Percentiles rank a stretch among this genome's conserved stretches.
phyloP scores from a whole-genome alignment of 2,329 filamentous ascomycete species.

The Anthostomella pinea region DNA sequence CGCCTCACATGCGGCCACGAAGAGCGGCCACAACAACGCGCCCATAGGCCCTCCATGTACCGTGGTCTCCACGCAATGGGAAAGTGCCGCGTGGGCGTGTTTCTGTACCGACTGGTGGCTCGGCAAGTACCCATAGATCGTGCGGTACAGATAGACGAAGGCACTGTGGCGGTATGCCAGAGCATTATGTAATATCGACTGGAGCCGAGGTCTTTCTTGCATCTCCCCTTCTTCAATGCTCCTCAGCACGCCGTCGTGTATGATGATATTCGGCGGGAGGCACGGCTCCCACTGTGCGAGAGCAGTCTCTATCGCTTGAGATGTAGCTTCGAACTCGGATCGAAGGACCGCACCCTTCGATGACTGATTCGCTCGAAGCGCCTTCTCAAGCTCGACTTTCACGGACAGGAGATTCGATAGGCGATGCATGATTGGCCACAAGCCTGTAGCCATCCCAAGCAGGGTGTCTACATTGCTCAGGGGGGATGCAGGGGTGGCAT shows the following conservation, averaged over 20 bases:
- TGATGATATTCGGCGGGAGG: conserved; percentile 39
- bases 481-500: conserved; percentile 43
- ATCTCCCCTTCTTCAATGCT: conserved; percentile 17
- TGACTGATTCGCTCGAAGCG: conserved; percentile 39
- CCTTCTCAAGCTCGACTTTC: conserved; percentile 49
- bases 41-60: conserved; percentile 58
- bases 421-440: conserved; percentile 63
- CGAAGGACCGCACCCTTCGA: conserved; percentile 47
- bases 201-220: conserved; percentile 42
- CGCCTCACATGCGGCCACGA: conserved; percentile 62
- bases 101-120: conserved; percentile 50
- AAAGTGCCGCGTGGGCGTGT: conserved; percentile 48
- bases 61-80: conserved; percentile 55
- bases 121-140: conserved; percentile 47
- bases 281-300: conserved; percentile 55
- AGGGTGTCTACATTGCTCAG: conserved; percentile 55
- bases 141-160: conserved; percentile 56
- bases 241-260: conserved; percentile 24
- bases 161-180: conserved; percentile 58
- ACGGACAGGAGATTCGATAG: conserved; percentile 54
- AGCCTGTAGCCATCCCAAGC: conserved; percentile 58
- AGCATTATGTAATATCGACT: conserved; percentile 57
- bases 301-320: conserved; percentile 53
- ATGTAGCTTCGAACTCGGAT: conserved; percentile 49
- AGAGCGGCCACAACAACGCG: conserved; percentile 63